These are phyloP conservation scores for Veloporphyrellus conicus DNA, from an alignment of 1,284 basidiomycete species.

Conservation along the genomic window DNA sequence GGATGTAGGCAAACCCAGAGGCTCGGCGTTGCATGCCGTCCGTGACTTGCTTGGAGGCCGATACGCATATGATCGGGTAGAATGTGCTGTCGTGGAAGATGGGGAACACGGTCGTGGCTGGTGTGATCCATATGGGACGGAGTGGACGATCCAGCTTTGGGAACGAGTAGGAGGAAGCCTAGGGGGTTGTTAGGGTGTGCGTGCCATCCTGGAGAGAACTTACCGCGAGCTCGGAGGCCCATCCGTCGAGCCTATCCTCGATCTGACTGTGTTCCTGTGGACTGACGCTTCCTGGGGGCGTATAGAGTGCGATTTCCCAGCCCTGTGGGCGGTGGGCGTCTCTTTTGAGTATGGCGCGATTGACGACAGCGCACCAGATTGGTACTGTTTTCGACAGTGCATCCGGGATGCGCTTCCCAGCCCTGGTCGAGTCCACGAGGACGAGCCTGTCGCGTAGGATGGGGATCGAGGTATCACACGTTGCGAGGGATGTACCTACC, in stretches of 20 bases:
- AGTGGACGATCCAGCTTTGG: conserved; percentile 51
- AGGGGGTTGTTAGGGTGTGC: background rate
- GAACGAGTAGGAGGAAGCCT: conserved; percentile 53
- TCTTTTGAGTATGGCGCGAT: conserved; percentile 56
- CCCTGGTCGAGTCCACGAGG: conserved; percentile 88
- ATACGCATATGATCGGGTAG: conserved; percentile 71
- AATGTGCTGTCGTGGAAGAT: conserved; percentile 37
- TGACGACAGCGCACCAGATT: conserved; percentile 93
- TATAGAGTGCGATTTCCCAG: conserved; percentile 61
- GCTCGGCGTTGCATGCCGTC: conserved; percentile 56
- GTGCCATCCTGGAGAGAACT: background rate
- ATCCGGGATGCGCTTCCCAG: conserved; percentile 93
- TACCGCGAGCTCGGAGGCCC: conserved; percentile 63
- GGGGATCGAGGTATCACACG: background rate
- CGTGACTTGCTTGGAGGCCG: conserved; percentile 65
- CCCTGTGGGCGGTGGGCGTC: conserved; percentile 18
- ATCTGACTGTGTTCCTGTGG: conserved; percentile 76
- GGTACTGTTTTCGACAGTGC: conserved; percentile 93
- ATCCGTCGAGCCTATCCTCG: conserved; percentile 53
- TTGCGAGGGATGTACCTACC: conserved; percentile 43
- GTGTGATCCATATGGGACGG: conserved; percentile 67
- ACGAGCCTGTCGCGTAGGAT: conserved; percentile 53
- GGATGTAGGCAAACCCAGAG: conserved; percentile 72
- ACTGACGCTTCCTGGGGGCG: conserved; percentile 61
- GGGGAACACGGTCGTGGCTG: conserved; percentile 47